Percentiles rank a stretch among this genome's conserved stretches.
phyloP scores from a whole-genome alignment of 345 rosid genomes.

The Clausena lansium region DNA sequence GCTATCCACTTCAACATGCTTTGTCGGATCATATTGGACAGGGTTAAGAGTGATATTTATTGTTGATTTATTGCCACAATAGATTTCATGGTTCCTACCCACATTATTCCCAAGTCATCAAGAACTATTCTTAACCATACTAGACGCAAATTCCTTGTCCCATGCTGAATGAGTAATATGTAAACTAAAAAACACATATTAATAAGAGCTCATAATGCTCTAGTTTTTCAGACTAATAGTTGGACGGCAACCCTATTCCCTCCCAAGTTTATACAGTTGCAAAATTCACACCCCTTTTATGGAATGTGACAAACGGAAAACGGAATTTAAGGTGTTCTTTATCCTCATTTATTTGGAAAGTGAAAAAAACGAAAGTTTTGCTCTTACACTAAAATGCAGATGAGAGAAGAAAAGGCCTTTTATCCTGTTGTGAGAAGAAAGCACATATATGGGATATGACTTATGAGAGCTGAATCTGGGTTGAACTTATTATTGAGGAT shows the following conservation, averaged over 20 bases:
- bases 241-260: no score
- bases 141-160: no score
- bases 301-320: background rate
- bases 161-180: background rate
- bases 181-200: background rate
- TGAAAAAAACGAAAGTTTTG: no score
- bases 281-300: background rate
- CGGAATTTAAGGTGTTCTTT: background rate
- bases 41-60: no score
- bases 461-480: background rate
- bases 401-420: background rate
- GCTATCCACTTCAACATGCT: no score
- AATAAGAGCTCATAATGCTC: background rate
- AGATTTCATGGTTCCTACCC: no score
- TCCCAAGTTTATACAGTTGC: background rate
- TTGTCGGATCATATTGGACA: no score
- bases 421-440: background rate
- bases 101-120: no score
- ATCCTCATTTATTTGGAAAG: background rate
- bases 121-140: no score
- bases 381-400: no score
- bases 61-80: no score
- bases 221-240: no score
- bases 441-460: background rate
- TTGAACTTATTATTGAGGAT: background rate